Percentiles rank a stretch among this genome's conserved stretches.
Evolutionary conservation across 208 protist genomes (phyloP).

Genomic region (Leptomonas seymouri): DNA sequence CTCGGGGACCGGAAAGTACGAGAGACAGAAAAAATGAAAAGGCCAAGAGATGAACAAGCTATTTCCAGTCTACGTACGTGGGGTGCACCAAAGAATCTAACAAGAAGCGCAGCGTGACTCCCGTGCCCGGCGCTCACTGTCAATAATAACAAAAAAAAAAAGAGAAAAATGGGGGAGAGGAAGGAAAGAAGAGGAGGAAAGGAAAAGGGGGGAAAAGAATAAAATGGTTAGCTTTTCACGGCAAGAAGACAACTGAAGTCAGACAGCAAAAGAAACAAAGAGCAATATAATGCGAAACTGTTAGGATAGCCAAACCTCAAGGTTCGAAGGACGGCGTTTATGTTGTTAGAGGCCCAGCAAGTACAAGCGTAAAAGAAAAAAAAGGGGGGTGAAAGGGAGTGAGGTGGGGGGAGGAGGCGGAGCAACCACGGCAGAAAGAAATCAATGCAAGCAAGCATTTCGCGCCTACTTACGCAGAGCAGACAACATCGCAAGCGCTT

Average conservation of each 20-base stretch:
- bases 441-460: no score
- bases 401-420: neutral
- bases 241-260: neutral
- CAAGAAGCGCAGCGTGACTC: neutral
- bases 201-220: neutral
- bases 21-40: neutral
- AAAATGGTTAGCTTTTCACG: slow-evolving; percentile 8
- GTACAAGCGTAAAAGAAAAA: neutral
- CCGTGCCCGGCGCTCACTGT: neutral
- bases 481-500: no score
- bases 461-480: no score
- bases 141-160: slow-evolving; percentile 1
- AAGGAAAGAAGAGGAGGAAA: neutral
- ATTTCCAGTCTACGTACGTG: slow-evolving; percentile 3
- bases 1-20: neutral
- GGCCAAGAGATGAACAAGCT: neutral
- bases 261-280: slow-evolving; percentile 7
- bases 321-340: neutral
- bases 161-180: slow-evolving; percentile 3
- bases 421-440: no score
- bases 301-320: neutral
- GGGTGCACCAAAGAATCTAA: neutral
- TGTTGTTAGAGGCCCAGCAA: neutral
- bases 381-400: neutral
- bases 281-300: neutral